Percentiles rank a stretch among this genome's conserved stretches.
Conservation (phyloP, 805 yeast species). For the Monosporozyma aerobia region DNA sequence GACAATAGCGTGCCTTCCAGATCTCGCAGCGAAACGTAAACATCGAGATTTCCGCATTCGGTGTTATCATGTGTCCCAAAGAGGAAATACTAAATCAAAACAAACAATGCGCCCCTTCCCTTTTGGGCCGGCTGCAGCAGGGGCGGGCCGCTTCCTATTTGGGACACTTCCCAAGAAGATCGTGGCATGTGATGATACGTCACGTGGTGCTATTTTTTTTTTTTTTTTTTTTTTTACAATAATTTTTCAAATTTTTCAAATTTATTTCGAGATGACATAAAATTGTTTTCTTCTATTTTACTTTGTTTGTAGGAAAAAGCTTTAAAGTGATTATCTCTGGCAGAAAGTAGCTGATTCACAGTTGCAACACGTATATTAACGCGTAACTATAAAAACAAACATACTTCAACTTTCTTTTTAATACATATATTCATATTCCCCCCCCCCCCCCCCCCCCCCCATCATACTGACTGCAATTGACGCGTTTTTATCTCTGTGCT, state of each 20-base stretch:
- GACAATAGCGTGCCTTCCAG: neutral
- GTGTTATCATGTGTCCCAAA: neutral
- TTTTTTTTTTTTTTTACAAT: neutral
- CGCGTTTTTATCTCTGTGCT: neutral
- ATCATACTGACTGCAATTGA: neutral
- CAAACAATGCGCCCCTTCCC: neutral
- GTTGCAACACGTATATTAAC: neutral
- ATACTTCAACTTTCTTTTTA: neutral
- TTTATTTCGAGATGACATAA: neutral
- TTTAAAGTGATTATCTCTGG: neutral
- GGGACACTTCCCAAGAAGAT: neutral
- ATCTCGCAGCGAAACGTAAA: neutral
- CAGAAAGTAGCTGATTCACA: neutral
- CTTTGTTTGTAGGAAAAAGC: neutral
- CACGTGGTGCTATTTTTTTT: neutral
- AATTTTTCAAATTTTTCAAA: neutral
- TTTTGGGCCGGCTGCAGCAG: neutral
- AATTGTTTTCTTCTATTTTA: neutral
- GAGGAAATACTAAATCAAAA: neutral
- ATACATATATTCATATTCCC: constrained; percentile 1
- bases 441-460: too few species aligned
- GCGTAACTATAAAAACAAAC: neutral
- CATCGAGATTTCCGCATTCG: neutral
- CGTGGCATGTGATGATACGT: neutral
- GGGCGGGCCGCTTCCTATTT: neutral